Evolutionary conservation across 768 basidiomycete species (phyloP), one percentile per base, ranked within the genome.

Genomic region (Leucosporidium creatinivorum): DNA sequence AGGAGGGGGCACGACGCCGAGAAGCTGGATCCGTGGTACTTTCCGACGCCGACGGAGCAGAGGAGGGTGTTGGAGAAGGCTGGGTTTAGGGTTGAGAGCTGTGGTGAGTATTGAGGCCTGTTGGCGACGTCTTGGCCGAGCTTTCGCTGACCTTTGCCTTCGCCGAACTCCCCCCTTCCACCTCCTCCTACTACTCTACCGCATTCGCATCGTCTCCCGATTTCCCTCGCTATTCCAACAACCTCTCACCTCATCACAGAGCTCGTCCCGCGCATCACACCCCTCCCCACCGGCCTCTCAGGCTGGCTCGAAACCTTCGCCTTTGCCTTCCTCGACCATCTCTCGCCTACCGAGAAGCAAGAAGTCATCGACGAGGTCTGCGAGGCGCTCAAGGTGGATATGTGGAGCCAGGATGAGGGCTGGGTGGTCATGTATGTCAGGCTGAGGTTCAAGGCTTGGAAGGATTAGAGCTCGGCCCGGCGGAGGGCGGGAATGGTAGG

Each of bases 1-100:
- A 77, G 78, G 36, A 80, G 81, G 31, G 87, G 88, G 0, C 77
- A 85, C 63, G 81, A 89, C 76, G 84, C 89, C 15, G 77, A 78
- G 13, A 73, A 77, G 17, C 76, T 85, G 52, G 90, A 93, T 74
- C 91, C 91, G 0, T 92, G 89, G 89, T 90, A 85, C 79, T 91
- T 90, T 75, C 91, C 91, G 6, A 86, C 86, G 0, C 81, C 81
- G 17, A 81, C 84, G 33, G 85, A 88, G 66, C 91, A 92, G 76
- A 78, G 77, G 56, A 79, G 81, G 76, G 86, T 88, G 28, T 79
- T 89, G 15, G 79, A 81, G 58, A 77, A 77, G 17, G 81, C 82
- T 15, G 84, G 84, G n/a, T 88, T 89, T 68, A 77, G 82, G 62
- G 81, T 85, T 15, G 79, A 79, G 25, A 81, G 81, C 58, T 82